Conservation (phyloP, 768 basidiomycete genomes). For the Suillus spraguei region DNA sequence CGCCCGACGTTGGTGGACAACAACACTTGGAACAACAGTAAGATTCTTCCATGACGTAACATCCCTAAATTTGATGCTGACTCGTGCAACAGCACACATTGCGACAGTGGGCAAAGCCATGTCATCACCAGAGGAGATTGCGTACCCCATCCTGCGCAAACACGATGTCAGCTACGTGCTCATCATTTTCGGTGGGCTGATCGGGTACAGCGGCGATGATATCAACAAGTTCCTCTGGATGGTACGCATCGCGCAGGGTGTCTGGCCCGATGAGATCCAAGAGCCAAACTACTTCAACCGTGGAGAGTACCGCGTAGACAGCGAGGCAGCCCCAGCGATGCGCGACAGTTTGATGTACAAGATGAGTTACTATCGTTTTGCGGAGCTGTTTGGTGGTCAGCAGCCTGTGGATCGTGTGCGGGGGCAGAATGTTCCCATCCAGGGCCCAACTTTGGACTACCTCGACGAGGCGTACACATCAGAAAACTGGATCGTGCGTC, state of each 20-base stretch:
- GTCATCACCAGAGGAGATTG: constrained; percentile 91
- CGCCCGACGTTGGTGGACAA: constrained; percentile 96
- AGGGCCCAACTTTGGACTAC: constrained; percentile 82
- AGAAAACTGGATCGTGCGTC: constrained; percentile 97
- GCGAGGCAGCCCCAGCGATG: constrained; percentile 83
- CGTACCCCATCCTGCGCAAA: constrained; percentile 95
- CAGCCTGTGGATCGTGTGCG: constrained; percentile 85
- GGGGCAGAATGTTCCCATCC: constrained; percentile 77
- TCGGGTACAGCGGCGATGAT: constrained; percentile 98
- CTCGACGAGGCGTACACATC: constrained; percentile 98
- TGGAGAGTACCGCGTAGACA: constrained; percentile 94
- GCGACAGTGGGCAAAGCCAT: constrained; percentile 99
- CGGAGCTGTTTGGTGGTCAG: constrained; percentile 81
- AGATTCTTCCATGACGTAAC: constrained; percentile 34
- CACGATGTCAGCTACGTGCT: constrained; percentile 98
- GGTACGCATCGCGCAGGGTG: constrained; percentile 92
- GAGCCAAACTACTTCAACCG: constrained; percentile 94
- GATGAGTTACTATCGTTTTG: constrained; percentile 97
- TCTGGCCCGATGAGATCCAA: constrained; percentile 98
- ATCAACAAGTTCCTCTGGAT: constrained; percentile 99
- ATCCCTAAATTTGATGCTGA: constrained; percentile 10
- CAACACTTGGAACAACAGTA: constrained; percentile 99
- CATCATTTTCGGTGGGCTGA: constrained; percentile 94
- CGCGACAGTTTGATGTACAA: constrained; percentile 98
- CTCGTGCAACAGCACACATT: constrained; percentile 71